These are phyloP conservation scores for Digitaria exilis DNA, from an alignment of 202 grass and related monocot species.

Conservation along the genomic window DNA sequence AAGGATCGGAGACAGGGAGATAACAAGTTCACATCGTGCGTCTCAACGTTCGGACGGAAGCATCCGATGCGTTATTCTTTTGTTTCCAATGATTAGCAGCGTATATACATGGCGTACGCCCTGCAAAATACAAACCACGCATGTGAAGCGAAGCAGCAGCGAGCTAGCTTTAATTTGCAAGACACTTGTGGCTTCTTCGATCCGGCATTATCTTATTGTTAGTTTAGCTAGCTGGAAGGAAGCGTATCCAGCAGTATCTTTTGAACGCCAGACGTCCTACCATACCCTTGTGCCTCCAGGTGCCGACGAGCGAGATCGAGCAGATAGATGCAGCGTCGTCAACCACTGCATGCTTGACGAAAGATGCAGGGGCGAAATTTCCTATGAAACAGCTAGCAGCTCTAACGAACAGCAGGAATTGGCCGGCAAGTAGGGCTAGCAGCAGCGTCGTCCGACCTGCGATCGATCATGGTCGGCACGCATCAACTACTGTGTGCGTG, in stretches of 20 bases:
- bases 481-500: no score
- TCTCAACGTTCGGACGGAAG: not conserved
- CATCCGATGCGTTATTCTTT: not conserved
- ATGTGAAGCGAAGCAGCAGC: conserved; percentile 6
- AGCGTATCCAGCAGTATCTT: not conserved
- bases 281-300: not conserved
- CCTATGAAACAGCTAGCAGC: no score
- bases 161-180: not conserved
- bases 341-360: no score
- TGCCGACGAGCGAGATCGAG: not conserved
- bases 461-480: no score
- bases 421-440: no score
- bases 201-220: not conserved
- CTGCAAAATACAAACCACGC: not conserved
- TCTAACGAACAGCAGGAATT: no score
- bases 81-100: not conserved
- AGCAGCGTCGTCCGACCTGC: no score
- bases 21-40: not conserved
- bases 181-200: not conserved
- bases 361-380: no score
- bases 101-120: not conserved
- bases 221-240: no score
- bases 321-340: no score
- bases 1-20: not conserved
- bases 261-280: not conserved